phyloP scores from a whole-genome alignment of 116 monocot genomes.

The Posidonia oceanica region DNA sequence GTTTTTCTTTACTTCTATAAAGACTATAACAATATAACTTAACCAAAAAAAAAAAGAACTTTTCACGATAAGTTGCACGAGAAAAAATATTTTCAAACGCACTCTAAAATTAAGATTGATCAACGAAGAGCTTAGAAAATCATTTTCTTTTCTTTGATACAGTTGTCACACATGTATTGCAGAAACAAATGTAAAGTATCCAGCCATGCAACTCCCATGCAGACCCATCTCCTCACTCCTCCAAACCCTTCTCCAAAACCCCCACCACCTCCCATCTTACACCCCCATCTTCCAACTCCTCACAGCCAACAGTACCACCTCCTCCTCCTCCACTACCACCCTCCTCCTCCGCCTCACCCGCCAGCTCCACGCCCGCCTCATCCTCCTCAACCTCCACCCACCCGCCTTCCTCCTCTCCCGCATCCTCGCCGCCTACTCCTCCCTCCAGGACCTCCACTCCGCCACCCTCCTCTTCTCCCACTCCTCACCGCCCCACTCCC shows the following conservation, averaged over 20 bases:
- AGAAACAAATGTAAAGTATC: too few species aligned
- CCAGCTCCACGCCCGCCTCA: slow-evolving; percentile 30
- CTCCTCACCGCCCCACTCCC: slow-evolving; percentile 23
- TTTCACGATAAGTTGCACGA: too few species aligned
- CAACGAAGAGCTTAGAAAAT: too few species aligned
- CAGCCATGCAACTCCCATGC: not conserved
- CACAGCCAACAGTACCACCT: slow-evolving; percentile 9
- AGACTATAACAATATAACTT: too few species aligned
- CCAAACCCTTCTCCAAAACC: slow-evolving; percentile 1
- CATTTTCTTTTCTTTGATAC: too few species aligned
- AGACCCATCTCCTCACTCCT: not conserved
- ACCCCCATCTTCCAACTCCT: slow-evolving; percentile 24
- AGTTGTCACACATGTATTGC: too few species aligned
- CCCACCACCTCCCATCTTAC: slow-evolving; percentile 9
- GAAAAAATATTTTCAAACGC: too few species aligned
- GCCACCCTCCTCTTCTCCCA: slow-evolving; percentile 26
- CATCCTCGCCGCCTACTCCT: slow-evolving; percentile 33
- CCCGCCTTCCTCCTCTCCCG: slow-evolving; percentile 31
- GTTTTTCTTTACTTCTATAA: too few species aligned
- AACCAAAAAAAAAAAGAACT: too few species aligned
- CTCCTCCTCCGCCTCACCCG: slow-evolving; percentile 18
- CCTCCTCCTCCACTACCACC: not conserved
- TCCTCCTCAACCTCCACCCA: slow-evolving; percentile 18
- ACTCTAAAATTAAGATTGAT: too few species aligned
- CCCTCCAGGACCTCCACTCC: slow-evolving; percentile 11